phyloP scores from a whole-genome alignment of 805 yeast species.

The Ogataea nakhonphanomensis region DNA sequence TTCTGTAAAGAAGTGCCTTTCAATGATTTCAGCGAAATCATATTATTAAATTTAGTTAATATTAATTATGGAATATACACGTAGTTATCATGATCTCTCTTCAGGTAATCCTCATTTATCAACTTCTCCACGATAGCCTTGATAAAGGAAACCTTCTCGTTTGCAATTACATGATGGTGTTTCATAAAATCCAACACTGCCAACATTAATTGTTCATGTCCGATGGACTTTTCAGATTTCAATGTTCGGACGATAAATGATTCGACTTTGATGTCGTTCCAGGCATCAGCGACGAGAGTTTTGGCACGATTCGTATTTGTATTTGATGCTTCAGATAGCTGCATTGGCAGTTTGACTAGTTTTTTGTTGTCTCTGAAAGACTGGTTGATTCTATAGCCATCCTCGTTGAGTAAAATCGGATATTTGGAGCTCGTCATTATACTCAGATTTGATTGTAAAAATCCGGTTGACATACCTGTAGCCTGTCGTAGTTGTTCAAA shows the following conservation, averaged over 20 bases:
- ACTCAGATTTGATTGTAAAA: slow-evolving; percentile 31
- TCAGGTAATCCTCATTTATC: slow-evolving; percentile 35
- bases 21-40: too few species aligned
- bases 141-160: slow-evolving; percentile 9
- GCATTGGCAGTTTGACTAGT: slow-evolving; percentile 9
- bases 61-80: slow-evolving; percentile 15
- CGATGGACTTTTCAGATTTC: slow-evolving; percentile 30
- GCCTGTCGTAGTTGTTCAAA: slow-evolving; percentile 24
- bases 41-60: not conserved
- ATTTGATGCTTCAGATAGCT: slow-evolving; percentile 3
- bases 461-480: slow-evolving; percentile 35
- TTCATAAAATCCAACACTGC: slow-evolving; percentile 24
- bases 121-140: slow-evolving; percentile 36
- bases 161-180: slow-evolving; percentile 1
- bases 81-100: slow-evolving; percentile 21
- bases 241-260: slow-evolving; percentile 25
- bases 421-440: slow-evolving; percentile 34
- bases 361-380: slow-evolving; percentile 9
- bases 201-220: slow-evolving; percentile 32
- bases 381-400: slow-evolving; percentile 13
- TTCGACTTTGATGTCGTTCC: slow-evolving; percentile 5
- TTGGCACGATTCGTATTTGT: not conserved
- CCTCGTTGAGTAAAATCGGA: slow-evolving; percentile 19
- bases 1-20: too few species aligned
- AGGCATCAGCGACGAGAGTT: slow-evolving; percentile 1